Percentiles rank a stretch among this genome's conserved stretches.
These are phyloP conservation scores for Jamesozyma lodderae DNA, from an alignment of 805 yeast genomes.

Conservation along the genomic window DNA sequence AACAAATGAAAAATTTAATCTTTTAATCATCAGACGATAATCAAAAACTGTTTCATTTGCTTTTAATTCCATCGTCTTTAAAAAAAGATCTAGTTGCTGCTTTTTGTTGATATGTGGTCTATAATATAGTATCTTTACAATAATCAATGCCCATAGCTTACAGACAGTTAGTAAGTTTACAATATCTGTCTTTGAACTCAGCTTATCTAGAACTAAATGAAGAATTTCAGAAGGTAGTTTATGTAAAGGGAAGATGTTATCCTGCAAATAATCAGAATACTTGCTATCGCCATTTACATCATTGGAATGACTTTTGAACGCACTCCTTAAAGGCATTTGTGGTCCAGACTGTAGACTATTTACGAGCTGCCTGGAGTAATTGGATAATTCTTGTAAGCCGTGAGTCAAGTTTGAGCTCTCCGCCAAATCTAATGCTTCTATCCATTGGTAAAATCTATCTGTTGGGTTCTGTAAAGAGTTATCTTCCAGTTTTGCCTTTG, in stretches of 20 bases:
- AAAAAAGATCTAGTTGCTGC: conserved; percentile 39
- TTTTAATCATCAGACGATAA: conserved; percentile 59
- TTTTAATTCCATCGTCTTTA: conserved; percentile 24
- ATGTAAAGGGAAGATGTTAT: conserved; percentile 21
- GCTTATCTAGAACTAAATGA: conserved; percentile 54
- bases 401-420: conserved; percentile 14
- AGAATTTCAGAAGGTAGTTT: conserved; percentile 47
- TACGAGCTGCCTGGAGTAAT: conserved; percentile 10
- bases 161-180: conserved; percentile 63
- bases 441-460: conserved; percentile 17
- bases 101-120: conserved; percentile 65
- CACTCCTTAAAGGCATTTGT: not conserved
- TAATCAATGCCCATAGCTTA: conserved; percentile 67
- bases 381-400: conserved; percentile 15
- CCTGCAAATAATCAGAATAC: not conserved
- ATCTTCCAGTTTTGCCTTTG: conserved; percentile 13
- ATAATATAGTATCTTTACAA: conserved; percentile 78
- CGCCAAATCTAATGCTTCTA: conserved; percentile 18
- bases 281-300: not conserved
- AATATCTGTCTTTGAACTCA: conserved; percentile 51
- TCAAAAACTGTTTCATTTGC: conserved; percentile 47
- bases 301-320: too few relatives aligned
- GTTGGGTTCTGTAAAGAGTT: conserved; percentile 19
- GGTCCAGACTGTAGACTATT: not conserved
- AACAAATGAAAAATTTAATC: conserved; percentile 72